Percentiles rank a stretch among this genome's conserved stretches.
Conservation (phyloP, 2,329 filamentous ascomycete genomes). For the Neurospora crassa region DNA sequence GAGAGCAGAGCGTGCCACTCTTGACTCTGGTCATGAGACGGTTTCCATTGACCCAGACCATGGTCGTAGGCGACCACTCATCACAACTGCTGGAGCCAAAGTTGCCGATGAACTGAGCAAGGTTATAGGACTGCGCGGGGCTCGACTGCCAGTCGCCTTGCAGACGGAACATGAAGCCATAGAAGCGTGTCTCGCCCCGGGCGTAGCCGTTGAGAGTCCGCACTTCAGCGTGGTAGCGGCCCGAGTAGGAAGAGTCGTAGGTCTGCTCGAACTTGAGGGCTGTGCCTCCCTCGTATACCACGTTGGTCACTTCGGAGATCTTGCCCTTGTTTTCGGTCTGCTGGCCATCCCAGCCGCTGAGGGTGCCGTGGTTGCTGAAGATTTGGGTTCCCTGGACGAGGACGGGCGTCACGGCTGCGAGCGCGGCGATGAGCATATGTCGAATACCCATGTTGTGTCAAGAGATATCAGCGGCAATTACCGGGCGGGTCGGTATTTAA, state of each 20-base stretch:
- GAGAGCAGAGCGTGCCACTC: conserved; percentile 27
- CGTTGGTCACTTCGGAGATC: conserved; percentile 31
- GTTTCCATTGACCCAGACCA: conserved; percentile 36
- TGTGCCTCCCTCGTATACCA: conserved; percentile 27
- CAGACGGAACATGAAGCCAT: conserved; percentile 42
- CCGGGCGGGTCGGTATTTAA: neutral
- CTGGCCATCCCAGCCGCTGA: conserved; percentile 29
- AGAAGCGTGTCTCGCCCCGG: conserved; percentile 35
- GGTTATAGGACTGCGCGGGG: conserved; percentile 34
- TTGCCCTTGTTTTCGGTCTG: conserved; percentile 32
- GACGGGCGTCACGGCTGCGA: neutral
- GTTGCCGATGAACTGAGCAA: conserved; percentile 42
- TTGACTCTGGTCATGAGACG: conserved; percentile 34
- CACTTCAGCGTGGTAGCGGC: conserved; percentile 40
- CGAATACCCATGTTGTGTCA: neutral
- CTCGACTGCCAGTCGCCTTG: conserved; percentile 35
- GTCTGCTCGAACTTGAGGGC: conserved; percentile 36
- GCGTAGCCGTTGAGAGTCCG: conserved; percentile 33
- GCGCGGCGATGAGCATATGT: neutral
- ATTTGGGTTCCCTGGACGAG: conserved; percentile 16
- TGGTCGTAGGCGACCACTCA: conserved; percentile 37
- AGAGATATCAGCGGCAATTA: neutral
- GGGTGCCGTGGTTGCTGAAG: conserved; percentile 33
- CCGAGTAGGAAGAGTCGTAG: conserved; percentile 30
- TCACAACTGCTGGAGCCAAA: conserved; percentile 34